Base-by-base conservation (phyloP, 2,329 filamentous ascomycete species). In the Pseudovirgaria hyperparasitica region DNA sequence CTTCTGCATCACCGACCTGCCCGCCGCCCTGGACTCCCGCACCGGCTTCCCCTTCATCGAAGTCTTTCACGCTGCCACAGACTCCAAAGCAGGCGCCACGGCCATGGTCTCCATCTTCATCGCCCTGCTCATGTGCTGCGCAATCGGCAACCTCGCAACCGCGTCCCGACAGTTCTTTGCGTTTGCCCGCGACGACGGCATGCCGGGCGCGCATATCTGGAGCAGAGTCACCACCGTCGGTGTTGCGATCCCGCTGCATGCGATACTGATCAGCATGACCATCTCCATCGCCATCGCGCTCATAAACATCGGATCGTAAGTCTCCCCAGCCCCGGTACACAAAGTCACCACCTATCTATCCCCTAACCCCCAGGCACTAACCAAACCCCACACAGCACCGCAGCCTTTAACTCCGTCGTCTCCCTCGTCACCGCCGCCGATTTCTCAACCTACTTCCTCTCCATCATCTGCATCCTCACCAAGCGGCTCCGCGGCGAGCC, bases 241-340 rank as follows among this genome's bases (percentile, higher is more conserved):
- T 31, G 21, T 30, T 28, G 38, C 60, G 24, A 54, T 63, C 29
- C 52, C 62, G 21, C 48, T 62, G 17, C 59, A 60, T 34, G 47
- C 55, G 5, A 49, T 63, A 25, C 42, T 57, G 30, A 45, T 60
- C n/a, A 55, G 56, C 5, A 40, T 57, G 6, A 36, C 46, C 10
- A 41, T 55, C 16, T 48, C 50, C 15, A 37, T 47, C 10, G 40
- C 60, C 6, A 45, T 63, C 20, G 52, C 54, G 1, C 39, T 62
- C 19, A 62, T 65, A 44, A 62, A 62, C 33, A 54, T 63, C 29
- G 59, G 57, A n/a, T n/a, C n/a, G n/a, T n/a, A n/a, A n/a, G n/a
- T n/a, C n/a, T n/a, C n/a, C n/a, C n/a, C n/a, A n/a, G n/a, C n/a
- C n/a, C n/a, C n/a, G n/a, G n/a, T n/a, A n/a, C n/a, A n/a, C n/a